Percentiles rank a stretch among this genome's conserved stretches.
Conservation (phyloP, 768 basidiomycete genomes). For the Trichaptum fuscoviolaceum region DNA sequence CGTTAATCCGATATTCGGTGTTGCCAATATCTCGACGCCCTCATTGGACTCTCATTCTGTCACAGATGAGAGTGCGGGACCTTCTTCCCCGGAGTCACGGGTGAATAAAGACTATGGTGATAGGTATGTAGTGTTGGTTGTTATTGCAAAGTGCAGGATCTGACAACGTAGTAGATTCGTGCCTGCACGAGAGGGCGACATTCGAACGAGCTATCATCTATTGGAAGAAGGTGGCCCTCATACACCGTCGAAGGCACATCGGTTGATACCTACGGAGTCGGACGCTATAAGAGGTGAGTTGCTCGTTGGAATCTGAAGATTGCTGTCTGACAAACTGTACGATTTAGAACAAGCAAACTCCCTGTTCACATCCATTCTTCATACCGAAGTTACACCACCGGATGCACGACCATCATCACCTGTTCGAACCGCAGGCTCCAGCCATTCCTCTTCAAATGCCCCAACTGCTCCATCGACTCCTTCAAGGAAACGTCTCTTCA, state of each 20-base stretch:
- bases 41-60: slow-evolving; percentile 50
- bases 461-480: slow-evolving; percentile 41
- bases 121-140: slow-evolving; percentile 4
- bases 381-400: slow-evolving; percentile 72
- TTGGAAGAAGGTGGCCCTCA: slow-evolving; percentile 40
- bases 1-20: slow-evolving; percentile 49
- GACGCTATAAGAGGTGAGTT: slow-evolving; percentile 39
- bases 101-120: slow-evolving; percentile 46
- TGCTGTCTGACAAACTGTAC: slow-evolving; percentile 16
- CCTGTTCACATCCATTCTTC: slow-evolving; percentile 70
- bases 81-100: slow-evolving; percentile 35
- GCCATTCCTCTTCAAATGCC: slow-evolving; percentile 23
- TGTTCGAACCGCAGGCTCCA: slow-evolving; percentile 21
- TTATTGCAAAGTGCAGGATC: not conserved
- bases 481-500: slow-evolving; percentile 58
- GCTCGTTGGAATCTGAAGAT: slow-evolving; percentile 10
- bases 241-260: slow-evolving; percentile 32
- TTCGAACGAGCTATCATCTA: slow-evolving; percentile 58
- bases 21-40: slow-evolving; percentile 45
- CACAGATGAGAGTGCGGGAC: slow-evolving; percentile 49
- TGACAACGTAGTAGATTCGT: slow-evolving; percentile 43
- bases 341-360: slow-evolving; percentile 75
- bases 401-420: slow-evolving; percentile 64
- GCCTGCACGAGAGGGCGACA: slow-evolving; percentile 55
- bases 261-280: slow-evolving; percentile 35